Evolutionary conservation across 129 eudicot genomes (phyloP).

Genomic region (Chrysanthemum seticuspe): DNA sequence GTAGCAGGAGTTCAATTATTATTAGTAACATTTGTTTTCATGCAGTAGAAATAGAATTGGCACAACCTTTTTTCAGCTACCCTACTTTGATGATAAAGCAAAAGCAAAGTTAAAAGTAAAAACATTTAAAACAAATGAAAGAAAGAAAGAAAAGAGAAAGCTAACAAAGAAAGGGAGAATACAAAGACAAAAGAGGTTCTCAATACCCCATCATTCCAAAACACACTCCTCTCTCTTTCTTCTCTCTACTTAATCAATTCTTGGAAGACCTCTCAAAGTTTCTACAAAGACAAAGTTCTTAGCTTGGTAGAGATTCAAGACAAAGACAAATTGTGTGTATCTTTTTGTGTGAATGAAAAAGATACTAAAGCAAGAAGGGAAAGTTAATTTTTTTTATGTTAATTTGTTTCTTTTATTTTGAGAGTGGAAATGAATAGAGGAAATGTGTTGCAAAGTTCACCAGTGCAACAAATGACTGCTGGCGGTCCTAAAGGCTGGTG

Average conservation of each 20-base stretch:
- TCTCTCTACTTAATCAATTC: slow-evolving; percentile 43
- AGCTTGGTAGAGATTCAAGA: slow-evolving; percentile 29
- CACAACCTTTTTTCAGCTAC: slow-evolving; percentile 44
- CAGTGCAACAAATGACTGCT: slow-evolving; percentile 80
- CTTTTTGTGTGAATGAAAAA: background rate
- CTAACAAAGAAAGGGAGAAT: slow-evolving; percentile 52
- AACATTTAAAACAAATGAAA: slow-evolving; percentile 19
- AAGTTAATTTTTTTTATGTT: slow-evolving; percentile 19
- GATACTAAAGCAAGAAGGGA: slow-evolving; percentile 25
- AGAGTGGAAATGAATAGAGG: slow-evolving; percentile 61
- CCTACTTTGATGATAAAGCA: slow-evolving; percentile 82
- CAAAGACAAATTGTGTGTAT: slow-evolving; percentile 13
- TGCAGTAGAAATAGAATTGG: slow-evolving; percentile 35
- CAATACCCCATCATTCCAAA: slow-evolving; percentile 63
- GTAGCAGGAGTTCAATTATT: slow-evolving; percentile 13
- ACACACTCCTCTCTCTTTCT: slow-evolving; percentile 33
- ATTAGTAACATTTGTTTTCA: slow-evolving; percentile 6
- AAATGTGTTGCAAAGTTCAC: slow-evolving; percentile 62
- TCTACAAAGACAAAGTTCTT: slow-evolving; percentile 43
- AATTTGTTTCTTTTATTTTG: background rate
- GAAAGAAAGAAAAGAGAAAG: slow-evolving; percentile 36
- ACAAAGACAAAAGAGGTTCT: slow-evolving; percentile 55
- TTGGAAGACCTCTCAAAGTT: slow-evolving; percentile 52
- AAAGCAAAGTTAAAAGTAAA: slow-evolving; percentile 60
- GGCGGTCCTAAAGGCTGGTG: slow-evolving; percentile 72